Base-by-base conservation (phyloP, 2,329 filamentous ascomycete genomes). In the Paracamarosporium sp. region DNA sequence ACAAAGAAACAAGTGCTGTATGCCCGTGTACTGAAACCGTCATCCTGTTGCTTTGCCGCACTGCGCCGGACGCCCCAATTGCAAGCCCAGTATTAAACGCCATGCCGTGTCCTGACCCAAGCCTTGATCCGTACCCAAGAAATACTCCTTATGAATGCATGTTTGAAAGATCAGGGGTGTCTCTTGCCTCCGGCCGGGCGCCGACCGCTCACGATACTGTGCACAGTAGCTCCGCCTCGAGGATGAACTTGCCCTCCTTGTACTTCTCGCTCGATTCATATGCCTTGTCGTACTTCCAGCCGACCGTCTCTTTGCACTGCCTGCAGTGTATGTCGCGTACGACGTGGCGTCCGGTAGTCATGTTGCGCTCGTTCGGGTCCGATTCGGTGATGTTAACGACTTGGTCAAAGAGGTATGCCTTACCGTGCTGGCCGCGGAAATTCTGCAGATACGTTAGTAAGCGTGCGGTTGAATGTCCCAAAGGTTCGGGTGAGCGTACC, bases 231-330 rank as follows among this genome's bases (percentile, higher is more conserved):
- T 97, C 93, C 30, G 91, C 91, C 82, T 98, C 94, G 56, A 99
- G 84, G 59, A 99, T 99, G 76, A 91, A 98, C 81, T 98, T 99
- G 55, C 93, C 93, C 83, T 99, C 95, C 82, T 99, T 99, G 81
- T 99, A 99, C 80, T 97, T 97, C 85, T 99, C 94, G 63, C 85
- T 89, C 31, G 82, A 79, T 81, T 99, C 95, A 76, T 91, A 98
- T 1, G 95, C 95, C 81, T 96, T 97, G 79, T 99, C 95, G 76
- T 99, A 99, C 78, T 97, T 98, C 95, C 95, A 99, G 33, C 95
- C 95, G 52, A 99, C 95, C 28, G 90, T 90, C 77, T 93, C 90
- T 74, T 90, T 90, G 85, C 95, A 99, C 78, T 96, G 91, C 57
- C 90, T 86, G 81, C 95, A 99, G 57, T 83, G 83, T 70, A 99